These are phyloP conservation scores for Erodium maritimum DNA, from an alignment of 345 rosid genomes.

Conservation along the genomic window DNA sequence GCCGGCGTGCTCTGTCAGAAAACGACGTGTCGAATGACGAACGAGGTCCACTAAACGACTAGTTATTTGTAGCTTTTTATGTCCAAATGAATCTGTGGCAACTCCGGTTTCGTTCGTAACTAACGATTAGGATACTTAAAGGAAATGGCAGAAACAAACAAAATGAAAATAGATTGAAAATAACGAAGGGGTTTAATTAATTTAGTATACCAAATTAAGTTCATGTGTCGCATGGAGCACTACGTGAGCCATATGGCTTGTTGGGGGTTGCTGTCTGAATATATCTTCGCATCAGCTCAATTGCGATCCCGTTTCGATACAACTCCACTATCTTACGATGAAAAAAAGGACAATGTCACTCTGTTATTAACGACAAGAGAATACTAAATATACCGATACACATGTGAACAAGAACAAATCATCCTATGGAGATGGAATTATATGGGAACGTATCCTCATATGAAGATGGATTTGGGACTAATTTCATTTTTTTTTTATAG, in stretches of 20 bases:
- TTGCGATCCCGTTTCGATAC: background rate
- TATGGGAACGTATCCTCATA: too few relatives aligned
- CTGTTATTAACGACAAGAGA: too few relatives aligned
- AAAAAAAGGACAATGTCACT: too few relatives aligned
- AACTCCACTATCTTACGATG: too few relatives aligned
- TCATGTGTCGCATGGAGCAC: background rate
- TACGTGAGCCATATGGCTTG: background rate
- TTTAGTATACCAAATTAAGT: too few relatives aligned
- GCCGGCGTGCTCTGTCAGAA: background rate
- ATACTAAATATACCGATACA: too few relatives aligned
- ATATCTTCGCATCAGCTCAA: background rate
- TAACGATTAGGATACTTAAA: background rate
- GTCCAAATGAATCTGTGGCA: background rate
- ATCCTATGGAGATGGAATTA: too few relatives aligned
- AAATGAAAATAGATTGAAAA: background rate
- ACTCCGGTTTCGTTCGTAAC: background rate
- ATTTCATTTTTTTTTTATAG: too few relatives aligned
- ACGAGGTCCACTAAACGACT: background rate
- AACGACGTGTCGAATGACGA: background rate
- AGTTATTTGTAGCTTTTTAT: background rate
- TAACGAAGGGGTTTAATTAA: too few relatives aligned
- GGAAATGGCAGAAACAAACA: background rate
- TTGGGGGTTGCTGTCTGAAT: background rate
- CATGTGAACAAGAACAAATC: too few relatives aligned
- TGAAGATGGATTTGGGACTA: too few relatives aligned